Conservation (phyloP, 2,329 filamentous ascomycete species). For the Aspergillus novofumigatus region DNA sequence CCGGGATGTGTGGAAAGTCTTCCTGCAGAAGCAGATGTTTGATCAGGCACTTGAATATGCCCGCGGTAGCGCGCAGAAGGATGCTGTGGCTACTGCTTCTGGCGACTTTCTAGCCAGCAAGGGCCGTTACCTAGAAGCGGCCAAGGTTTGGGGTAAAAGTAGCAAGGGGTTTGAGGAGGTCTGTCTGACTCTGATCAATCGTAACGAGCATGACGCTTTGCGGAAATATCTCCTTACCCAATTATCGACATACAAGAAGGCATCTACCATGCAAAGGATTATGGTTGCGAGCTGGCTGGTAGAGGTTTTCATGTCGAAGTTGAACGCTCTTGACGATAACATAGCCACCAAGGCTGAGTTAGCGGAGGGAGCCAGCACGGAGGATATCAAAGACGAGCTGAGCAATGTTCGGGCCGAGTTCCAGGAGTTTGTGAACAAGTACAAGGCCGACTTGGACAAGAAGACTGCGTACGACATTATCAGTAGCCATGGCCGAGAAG, state of each 20-base stretch:
- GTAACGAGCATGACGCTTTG: slow-evolving; percentile 82
- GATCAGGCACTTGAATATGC: slow-evolving; percentile 84
- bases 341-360: slow-evolving; percentile 85
- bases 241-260: slow-evolving; percentile 74
- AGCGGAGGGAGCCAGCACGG: slow-evolving; percentile 65
- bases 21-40: slow-evolving; percentile 82
- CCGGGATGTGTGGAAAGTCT: slow-evolving; percentile 89
- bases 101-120: slow-evolving; percentile 82
- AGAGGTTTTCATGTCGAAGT: slow-evolving; percentile 94
- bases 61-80: slow-evolving; percentile 73
- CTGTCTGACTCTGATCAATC: slow-evolving; percentile 83
- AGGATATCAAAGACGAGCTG: slow-evolving; percentile 65
- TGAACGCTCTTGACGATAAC: slow-evolving; percentile 90
- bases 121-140: slow-evolving; percentile 79
- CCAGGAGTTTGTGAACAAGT: slow-evolving; percentile 78
- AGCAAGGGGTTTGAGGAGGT: slow-evolving; percentile 98
- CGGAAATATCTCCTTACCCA: slow-evolving; percentile 86
- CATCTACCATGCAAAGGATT: slow-evolving; percentile 81
- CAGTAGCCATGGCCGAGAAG: slow-evolving; percentile 88
- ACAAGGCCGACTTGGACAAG: slow-evolving; percentile 81
- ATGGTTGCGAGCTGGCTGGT: slow-evolving; percentile 96
- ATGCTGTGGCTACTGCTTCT: slow-evolving; percentile 85
- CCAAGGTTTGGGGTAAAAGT: slow-evolving; percentile 86
- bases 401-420: slow-evolving; percentile 70
- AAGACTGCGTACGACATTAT: slow-evolving; percentile 95